Base-by-base conservation (phyloP, 148 eudicot genomes). In the Rhododendron ovatum region DNA sequence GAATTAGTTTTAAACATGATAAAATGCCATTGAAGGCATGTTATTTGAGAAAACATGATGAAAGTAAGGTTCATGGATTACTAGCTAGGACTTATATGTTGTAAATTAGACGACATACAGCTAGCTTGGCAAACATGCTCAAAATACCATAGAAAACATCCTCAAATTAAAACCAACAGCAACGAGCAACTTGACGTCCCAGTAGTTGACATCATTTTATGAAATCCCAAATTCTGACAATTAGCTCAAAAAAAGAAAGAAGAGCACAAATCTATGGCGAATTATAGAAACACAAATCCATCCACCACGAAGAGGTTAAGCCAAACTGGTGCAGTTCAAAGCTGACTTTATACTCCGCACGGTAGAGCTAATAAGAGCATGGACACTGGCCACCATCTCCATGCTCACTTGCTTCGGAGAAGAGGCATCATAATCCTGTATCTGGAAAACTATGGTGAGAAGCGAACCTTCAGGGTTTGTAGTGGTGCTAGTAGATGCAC, bases 401-500 rank as follows among this genome's bases (percentile, higher is more conserved):
- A 77, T 63, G 55, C 47, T 55, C 41, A 82, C 35, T 51, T 89
- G 78, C 28, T 91, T 80, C 0, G 82, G 41, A 22, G 84, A 20
- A 6, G 83, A 53, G 8, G 63, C 65, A n/a, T 50, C 45, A 50
- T 78, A 82, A 3, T 80, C 89, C 39, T 90, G 79, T 47, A 90
- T 82, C 67, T 93, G 95, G 73, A 90, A 89, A 17, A 87, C 93
- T 39, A 89, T 75, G 4, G 93, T 93, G 2, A 93, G 59, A 22
- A 91, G 35, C 11, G 92, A 89, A 33, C 95, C 92, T 35, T 85
- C 63, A n/a, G 78, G 18, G 7, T 69, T 7, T 37, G 77, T 71
- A 0, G 63, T 26, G 14, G 80, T 67, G 85, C 87, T 85, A 26
- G 82, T 81, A 24, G 91, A 91, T 81, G 87, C 78, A 6, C 73